Percentiles rank a stretch among this genome's conserved stretches.
Evolutionary conservation across 2,329 filamentous ascomycete species (phyloP).

Genomic region (Aureobasidium sp.): DNA sequence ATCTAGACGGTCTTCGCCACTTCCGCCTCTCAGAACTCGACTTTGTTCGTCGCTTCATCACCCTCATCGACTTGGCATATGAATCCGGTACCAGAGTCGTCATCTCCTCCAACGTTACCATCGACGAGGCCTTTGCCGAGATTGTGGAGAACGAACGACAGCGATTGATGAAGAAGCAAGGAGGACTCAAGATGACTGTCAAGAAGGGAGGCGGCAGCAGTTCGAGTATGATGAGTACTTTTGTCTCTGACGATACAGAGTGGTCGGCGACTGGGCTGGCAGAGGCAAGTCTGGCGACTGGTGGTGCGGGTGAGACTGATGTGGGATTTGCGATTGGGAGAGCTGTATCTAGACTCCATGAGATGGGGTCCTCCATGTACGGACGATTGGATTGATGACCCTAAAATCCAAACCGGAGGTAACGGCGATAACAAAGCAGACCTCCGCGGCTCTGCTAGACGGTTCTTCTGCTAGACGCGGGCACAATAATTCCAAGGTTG

Average conservation of each 20-base stretch:
- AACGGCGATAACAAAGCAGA: too few relatives aligned
- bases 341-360: conserved; percentile 22
- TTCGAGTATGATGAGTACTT: conserved; percentile 24
- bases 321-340: conserved; percentile 24
- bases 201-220: conserved; percentile 22
- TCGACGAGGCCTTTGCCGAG: conserved; percentile 21
- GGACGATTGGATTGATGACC: background rate
- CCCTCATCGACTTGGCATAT: conserved; percentile 66
- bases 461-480: too few relatives aligned
- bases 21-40: conserved; percentile 47
- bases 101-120: conserved; percentile 18
- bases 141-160: conserved; percentile 19
- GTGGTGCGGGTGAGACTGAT: conserved; percentile 25
- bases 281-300: conserved; percentile 22
- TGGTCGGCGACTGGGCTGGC: conserved; percentile 23
- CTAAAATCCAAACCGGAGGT: too few relatives aligned
- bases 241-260: conserved; percentile 22
- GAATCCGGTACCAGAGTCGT: conserved; percentile 66
- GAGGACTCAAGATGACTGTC: conserved; percentile 18
- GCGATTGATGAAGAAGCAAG: conserved; percentile 11
- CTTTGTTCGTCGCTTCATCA: conserved; percentile 63
- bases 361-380: conserved; percentile 21
- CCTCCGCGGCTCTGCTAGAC: too few relatives aligned
- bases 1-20: conserved; percentile 18
- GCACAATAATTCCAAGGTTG: too few relatives aligned